These are phyloP conservation scores for Elymus sibiricus DNA, from an alignment of 176 grass and related monocot species.

Conservation along the genomic window DNA sequence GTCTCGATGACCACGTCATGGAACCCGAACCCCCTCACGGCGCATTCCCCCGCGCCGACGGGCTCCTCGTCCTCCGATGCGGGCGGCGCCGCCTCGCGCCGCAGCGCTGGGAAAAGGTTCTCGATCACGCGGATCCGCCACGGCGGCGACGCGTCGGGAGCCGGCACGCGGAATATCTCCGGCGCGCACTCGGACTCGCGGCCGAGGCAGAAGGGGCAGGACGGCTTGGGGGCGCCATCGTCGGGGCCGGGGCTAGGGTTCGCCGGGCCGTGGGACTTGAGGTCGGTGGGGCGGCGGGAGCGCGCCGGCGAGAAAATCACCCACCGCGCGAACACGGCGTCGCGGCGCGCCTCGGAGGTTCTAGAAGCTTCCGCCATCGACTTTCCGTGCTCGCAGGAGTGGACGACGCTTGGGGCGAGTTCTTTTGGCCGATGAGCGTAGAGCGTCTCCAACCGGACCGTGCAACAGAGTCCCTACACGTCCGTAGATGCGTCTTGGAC, in stretches of 20 bases:
- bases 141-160: not conserved
- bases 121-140: slow-evolving; percentile 96
- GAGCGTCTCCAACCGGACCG: too few species aligned
- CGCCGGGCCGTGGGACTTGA: slow-evolving; percentile 59
- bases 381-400: not conserved
- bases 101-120: slow-evolving; percentile 85
- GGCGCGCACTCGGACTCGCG: slow-evolving; percentile 88
- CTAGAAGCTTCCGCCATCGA: slow-evolving; percentile 31
- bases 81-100: slow-evolving; percentile 56
- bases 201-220: slow-evolving; percentile 90
- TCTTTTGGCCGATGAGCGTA: too few species aligned
- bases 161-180: slow-evolving; percentile 79
- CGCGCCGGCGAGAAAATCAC: slow-evolving; percentile 78
- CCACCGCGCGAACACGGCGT: slow-evolving; percentile 78
- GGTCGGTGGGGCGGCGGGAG: slow-evolving; percentile 86
- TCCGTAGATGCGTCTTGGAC: too few species aligned
- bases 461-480: too few species aligned
- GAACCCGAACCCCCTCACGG: slow-evolving; percentile 72
- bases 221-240: slow-evolving; percentile 25
- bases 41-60: not conserved
- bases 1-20: slow-evolving; percentile 99
- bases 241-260: slow-evolving; percentile 28
- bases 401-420: not conserved
- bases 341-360: slow-evolving; percentile 61
- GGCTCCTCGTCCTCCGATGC: not conserved